Evolutionary conservation across 73 alveolate species (phyloP), one percentile per base, ranked within the genome.

Genomic region (Uronychia binucleata): DNA sequence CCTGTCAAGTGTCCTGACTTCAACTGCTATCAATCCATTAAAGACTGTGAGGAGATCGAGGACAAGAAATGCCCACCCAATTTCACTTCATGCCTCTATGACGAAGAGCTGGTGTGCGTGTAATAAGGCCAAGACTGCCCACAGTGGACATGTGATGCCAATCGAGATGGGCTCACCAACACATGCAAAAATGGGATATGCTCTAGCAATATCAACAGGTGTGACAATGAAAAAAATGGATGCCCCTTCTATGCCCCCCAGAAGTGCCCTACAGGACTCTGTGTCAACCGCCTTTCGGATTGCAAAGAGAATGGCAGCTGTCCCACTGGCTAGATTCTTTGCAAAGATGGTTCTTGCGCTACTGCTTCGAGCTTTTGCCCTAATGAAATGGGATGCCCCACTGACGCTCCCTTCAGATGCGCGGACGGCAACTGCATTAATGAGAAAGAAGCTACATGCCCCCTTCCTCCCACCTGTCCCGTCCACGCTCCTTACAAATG

Each of bases 1-100:
- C 96, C 96, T 27, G 96, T 90, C 31, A 90, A 90, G 84, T 90
- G 96, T 77, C 84, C 93, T 91, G 96, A 90, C 85, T 86, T 85
- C 81, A 85, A 90, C 31, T 90, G 96, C 59, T 60, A 90, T 30
- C 88, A 84, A 78, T 35, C 88, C 29, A 31, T 86, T 0, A 89
- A 77, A 78, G 86, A 81, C 58, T 90, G 96, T 33, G 90, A 88
- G 27, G 77, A 67, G 11, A n/a, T 67, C 32, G 28, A n/a, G 28
- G 19, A 8, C 5, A 14, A 8, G 5, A 67, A 28, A 13, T 67
- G 78, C 28, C 78, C 78, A 67, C 78, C 78, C 28, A 31, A 31
- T 8, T n/a, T 67, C 5, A 31, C 28, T 5, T n/a, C 19, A 67
- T 67, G 78, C 28, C 33, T 26, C 32, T 13, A 8, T 67, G 78